phyloP scores from a whole-genome alignment of 2,329 filamentous ascomycete genomes.

The Penicillium sp. region DNA sequence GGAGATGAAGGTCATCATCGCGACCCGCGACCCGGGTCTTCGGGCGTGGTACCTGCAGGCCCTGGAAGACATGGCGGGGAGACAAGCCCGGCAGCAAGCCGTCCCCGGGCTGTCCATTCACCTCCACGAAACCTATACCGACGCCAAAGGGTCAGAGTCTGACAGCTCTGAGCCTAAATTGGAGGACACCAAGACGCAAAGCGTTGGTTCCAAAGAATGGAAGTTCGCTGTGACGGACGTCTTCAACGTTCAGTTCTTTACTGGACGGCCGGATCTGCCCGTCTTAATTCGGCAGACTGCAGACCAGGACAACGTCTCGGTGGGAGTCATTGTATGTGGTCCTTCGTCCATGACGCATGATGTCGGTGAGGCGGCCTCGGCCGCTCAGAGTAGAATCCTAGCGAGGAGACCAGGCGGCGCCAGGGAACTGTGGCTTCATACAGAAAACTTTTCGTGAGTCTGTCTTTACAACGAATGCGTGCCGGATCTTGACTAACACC shows the following conservation, averaged over 20 bases:
- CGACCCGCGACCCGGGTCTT: constrained; percentile 19
- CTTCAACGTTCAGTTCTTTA: constrained; percentile 13
- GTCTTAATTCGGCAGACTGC: constrained; percentile 6
- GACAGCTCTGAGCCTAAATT: constrained; percentile 3
- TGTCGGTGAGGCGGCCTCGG: constrained; percentile 48
- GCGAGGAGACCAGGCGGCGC: constrained; percentile 22
- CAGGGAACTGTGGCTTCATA: constrained; percentile 46
- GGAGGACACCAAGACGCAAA: constrained; percentile 1
- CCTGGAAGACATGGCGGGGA: constrained; percentile 11
- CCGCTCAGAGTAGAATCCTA: constrained; percentile 41
- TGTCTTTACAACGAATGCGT: too few relatives aligned
- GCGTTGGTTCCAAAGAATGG: constrained; percentile 12
- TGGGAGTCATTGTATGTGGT: constrained; percentile 18
- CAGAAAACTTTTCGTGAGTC: constrained; percentile 50
- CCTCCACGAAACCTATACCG: constrained; percentile 16
- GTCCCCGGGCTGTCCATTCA: constrained; percentile 14
- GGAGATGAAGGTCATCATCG: constrained; percentile 17
- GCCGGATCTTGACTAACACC: too few relatives aligned
- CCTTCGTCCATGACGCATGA: constrained; percentile 35
- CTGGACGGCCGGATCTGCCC: constrained; percentile 14
- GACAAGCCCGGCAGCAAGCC: constrained; percentile 9
- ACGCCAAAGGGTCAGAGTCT: not conserved
- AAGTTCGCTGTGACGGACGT: constrained; percentile 5
- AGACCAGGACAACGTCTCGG: constrained; percentile 7
- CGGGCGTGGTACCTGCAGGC: constrained; percentile 17